These are phyloP conservation scores for Mycocentrospora acerina DNA, from an alignment of 2,329 filamentous ascomycete species.

Conservation along the genomic window DNA sequence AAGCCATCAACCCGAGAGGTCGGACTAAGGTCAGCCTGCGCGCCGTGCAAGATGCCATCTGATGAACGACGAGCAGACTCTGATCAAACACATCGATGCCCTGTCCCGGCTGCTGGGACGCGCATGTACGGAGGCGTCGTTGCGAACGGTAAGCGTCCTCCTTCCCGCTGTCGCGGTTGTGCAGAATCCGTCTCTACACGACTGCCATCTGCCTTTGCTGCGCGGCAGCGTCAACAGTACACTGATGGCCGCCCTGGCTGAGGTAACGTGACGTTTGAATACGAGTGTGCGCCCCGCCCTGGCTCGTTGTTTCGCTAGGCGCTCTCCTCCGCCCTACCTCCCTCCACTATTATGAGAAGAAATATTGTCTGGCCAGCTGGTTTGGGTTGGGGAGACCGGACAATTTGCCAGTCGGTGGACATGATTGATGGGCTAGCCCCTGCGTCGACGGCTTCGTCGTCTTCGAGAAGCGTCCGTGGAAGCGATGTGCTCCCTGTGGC, in stretches of 20 bases:
- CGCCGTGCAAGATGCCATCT: constrained; percentile 22
- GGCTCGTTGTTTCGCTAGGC: constrained; percentile 11
- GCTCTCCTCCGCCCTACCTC: constrained; percentile 21
- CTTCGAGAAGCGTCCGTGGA: constrained; percentile 39
- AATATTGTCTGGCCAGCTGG: no score
- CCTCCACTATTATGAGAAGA: constrained; percentile 8
- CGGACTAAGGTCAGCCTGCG: constrained; percentile 16
- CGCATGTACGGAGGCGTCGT: constrained; percentile 13
- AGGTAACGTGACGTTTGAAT: constrained; percentile 23
- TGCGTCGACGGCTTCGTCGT: constrained; percentile 13
- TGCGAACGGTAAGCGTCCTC: constrained; percentile 25
- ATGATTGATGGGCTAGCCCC: constrained; percentile 3
- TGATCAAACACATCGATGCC: constrained; percentile 15
- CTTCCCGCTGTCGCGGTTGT: constrained; percentile 8
- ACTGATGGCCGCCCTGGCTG: neutral
- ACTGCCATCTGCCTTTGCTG: neutral
- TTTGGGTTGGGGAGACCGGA: neutral
- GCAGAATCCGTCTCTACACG: neutral
- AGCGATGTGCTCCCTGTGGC: constrained; percentile 31
- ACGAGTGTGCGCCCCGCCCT: constrained; percentile 13
- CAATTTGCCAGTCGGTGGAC: neutral
- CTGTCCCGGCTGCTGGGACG: constrained; percentile 5
- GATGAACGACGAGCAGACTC: constrained; percentile 14
- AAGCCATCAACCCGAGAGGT: constrained; percentile 32
- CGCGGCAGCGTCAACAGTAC: neutral